phyloP scores from a whole-genome alignment of 1,284 basidiomycete species.

The Rhodotorula glutinis region DNA sequence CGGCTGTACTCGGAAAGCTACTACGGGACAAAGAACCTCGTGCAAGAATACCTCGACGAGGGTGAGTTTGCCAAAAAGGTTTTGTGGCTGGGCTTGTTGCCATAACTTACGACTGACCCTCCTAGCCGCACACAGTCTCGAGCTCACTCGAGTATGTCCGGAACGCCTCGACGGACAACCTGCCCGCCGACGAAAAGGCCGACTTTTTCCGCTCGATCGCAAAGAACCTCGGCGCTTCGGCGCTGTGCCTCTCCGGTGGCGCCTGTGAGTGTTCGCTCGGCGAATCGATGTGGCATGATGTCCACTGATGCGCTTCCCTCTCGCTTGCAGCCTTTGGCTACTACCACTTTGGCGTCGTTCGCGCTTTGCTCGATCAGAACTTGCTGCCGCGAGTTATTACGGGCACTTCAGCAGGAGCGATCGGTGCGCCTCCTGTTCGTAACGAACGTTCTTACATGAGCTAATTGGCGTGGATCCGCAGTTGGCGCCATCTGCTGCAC shows the following conservation, averaged over 20 bases:
- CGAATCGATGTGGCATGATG: not conserved
- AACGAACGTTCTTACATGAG: too few relatives aligned
- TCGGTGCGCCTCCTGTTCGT: constrained; percentile 50
- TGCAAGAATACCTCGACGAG: constrained; percentile 82
- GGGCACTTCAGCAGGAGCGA: constrained; percentile 88
- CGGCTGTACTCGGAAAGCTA: constrained; percentile 82
- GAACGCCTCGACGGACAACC: constrained; percentile 57
- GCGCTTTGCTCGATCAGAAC: constrained; percentile 82
- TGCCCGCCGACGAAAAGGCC: constrained; percentile 83
- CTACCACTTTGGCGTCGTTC: constrained; percentile 88
- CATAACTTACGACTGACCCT: too few relatives aligned
- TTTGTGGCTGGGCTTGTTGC: not conserved
- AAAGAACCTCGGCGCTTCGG: constrained; percentile 82
- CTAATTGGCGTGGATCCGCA: not conserved
- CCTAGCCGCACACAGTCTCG: constrained; percentile 37
- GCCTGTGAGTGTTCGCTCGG: constrained; percentile 61
- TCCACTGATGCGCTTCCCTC: too few relatives aligned
- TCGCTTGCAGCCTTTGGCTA: constrained; percentile 22
- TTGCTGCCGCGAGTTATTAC: constrained; percentile 82
- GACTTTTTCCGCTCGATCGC: constrained; percentile 86
- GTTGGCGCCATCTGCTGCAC: constrained; percentile 71
- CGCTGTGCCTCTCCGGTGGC: constrained; percentile 89
- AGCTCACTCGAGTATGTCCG: constrained; percentile 64
- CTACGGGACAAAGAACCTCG: constrained; percentile 77
- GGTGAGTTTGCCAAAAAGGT: constrained; percentile 64